These are phyloP conservation scores for Elaeagnus macrophylla DNA, from an alignment of 306 rosid genomes.

Conservation along the genomic window DNA sequence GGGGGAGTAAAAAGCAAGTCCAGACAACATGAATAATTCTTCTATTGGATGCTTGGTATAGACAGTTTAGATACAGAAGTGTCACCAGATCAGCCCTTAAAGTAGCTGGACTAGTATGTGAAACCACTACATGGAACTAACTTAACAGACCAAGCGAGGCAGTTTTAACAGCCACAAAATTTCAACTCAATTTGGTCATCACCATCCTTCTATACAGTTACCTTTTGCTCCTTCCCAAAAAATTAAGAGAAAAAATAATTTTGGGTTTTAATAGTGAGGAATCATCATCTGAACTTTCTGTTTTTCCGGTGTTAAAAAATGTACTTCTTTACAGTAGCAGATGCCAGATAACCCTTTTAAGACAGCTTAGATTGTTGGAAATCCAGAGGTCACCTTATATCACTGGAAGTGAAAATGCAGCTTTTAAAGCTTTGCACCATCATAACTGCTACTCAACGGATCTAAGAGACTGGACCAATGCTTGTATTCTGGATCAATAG, in stretches of 20 bases:
- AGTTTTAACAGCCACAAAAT: too few species aligned
- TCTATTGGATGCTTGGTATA: too few species aligned
- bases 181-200: too few species aligned
- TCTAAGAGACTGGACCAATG: neutral
- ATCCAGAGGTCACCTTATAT: conserved; percentile 8
- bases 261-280: neutral
- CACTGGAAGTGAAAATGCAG: neutral
- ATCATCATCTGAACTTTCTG: neutral
- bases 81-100: too few species aligned
- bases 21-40: too few species aligned
- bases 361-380: conserved; percentile 18
- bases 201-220: too few species aligned
- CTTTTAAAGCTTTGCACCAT: conserved; percentile 1
- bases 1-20: too few species aligned
- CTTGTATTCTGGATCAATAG: conserved; percentile 9
- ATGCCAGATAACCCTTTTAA: conserved; percentile 7
- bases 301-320: conserved; percentile 13
- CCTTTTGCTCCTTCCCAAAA: conserved; percentile 1
- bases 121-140: too few species aligned
- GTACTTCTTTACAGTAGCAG: conserved; percentile 21
- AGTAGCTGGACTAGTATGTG: too few species aligned
- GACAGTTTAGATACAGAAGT: too few species aligned
- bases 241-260: neutral
- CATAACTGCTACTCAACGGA: conserved; percentile 5
- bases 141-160: too few species aligned